phyloP scores from a whole-genome alignment of 1,139 yeast species.

The Yamadazyma mexicana region DNA sequence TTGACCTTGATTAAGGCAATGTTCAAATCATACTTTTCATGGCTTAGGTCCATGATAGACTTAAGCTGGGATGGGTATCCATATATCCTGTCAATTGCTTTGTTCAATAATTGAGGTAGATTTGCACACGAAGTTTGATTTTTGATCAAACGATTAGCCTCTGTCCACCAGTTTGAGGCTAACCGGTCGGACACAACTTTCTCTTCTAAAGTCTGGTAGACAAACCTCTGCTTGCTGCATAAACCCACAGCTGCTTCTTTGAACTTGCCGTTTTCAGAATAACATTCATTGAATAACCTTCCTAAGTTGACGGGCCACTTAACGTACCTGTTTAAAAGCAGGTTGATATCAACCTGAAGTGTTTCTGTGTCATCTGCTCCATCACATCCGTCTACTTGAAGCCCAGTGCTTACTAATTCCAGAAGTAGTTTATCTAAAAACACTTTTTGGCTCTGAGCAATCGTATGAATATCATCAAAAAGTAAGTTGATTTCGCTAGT shows the following conservation, averaged over 20 bases:
- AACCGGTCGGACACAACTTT: constrained; percentile 5
- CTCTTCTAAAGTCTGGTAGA: constrained; percentile 4
- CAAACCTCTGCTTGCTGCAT: constrained; percentile 4
- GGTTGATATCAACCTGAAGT: not conserved
- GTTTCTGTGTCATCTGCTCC: not conserved
- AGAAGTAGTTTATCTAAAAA: not conserved
- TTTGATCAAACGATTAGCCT: constrained; percentile 4
- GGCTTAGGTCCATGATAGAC: constrained; percentile 13
- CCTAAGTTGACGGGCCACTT: constrained; percentile 19
- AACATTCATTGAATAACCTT: constrained; percentile 10
- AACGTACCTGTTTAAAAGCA: no score
- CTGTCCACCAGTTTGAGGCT: constrained; percentile 16
- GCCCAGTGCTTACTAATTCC: no score
- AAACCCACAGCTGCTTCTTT: constrained; percentile 5
- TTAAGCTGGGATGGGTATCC: constrained; percentile 19
- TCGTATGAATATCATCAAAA: constrained; percentile 13
- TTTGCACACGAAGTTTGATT: not conserved
- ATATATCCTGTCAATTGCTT: constrained; percentile 16
- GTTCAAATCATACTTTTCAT: constrained; percentile 13
- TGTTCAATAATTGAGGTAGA: constrained; percentile 10
- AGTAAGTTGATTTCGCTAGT: constrained; percentile 15
- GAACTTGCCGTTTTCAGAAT: constrained; percentile 11
- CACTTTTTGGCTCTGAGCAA: not conserved
- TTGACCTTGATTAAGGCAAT: constrained; percentile 19
- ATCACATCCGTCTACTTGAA: no score